Evolutionary conservation across 1,139 yeast genomes (phyloP), one percentile per base, ranked within the genome.

Genomic region (Hansenula lynferdii): DNA sequence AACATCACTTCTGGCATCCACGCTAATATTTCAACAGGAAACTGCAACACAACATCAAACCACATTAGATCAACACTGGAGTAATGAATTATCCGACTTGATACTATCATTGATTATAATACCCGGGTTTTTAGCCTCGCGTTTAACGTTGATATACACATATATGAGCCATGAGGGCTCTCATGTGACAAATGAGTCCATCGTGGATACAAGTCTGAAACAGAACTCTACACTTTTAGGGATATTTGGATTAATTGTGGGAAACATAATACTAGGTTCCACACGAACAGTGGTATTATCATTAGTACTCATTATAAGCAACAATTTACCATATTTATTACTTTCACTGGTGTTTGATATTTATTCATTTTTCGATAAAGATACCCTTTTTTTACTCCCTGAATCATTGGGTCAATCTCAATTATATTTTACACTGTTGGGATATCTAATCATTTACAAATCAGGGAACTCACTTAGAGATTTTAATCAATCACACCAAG

Each of bases 1-100:
- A 9, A 62, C 68, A 0, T 46, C 59, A 11, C 45, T 64, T 9
- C 44, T 64, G 21, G 56, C 67, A 10, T 54, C 60, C 28, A 56
- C 50, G 36, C 44, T 61, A 36, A 54, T 61, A 23, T 43, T 39
- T 45, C 34, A 31, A 31, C 21, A n/a, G n/a, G n/a, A n/a, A n/a
- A n/a, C n/a, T n/a, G n/a, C n/a, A n/a, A n/a, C n/a, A n/a, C n/a
- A n/a, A n/a, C n/a, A n/a, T n/a, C n/a, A n/a, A n/a, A n/a, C n/a
- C n/a, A n/a, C 16, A 14, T 10, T 11, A 29, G 37, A 23, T 35
- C 25, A 4, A 20, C 45, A 20, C 20, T 29, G 6, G 18, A 18
- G 6, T 18, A 28, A 11, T 19, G 26, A 0, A 14, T 6, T 29
- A 16, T 23, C 18, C 39, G 45, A 31, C 19, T 30, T 44, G n/a